Conservation (phyloP, 331 rosid genomes). For the Ulmus americana region DNA sequence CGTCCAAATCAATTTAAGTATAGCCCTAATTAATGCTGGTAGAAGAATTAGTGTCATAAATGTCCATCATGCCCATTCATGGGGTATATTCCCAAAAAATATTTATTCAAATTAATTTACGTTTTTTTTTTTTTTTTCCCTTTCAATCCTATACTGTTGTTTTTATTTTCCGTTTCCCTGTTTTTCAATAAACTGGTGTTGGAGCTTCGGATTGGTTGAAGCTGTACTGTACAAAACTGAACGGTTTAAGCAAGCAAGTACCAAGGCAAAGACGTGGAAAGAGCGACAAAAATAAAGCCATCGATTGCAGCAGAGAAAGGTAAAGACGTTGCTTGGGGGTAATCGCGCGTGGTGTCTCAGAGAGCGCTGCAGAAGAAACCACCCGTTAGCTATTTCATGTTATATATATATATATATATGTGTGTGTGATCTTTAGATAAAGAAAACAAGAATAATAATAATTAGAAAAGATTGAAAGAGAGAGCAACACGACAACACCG, state of each 20-base stretch:
- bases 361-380: conserved; percentile 23
- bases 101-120: too few species aligned
- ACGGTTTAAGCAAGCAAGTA: conserved; percentile 19
- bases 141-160: background rate
- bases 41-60: too few species aligned
- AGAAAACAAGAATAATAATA: background rate
- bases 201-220: conserved; percentile 9
- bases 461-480: conserved; percentile 5
- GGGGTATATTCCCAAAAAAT: too few species aligned
- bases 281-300: conserved; percentile 31
- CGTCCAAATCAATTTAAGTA: too few species aligned
- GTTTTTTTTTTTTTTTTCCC: background rate
- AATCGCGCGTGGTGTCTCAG: conserved; percentile 33
- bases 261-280: conserved; percentile 36
- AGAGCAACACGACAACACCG: conserved; percentile 30
- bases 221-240: conserved; percentile 10
- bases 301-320: conserved; percentile 42
- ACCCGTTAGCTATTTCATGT: conserved; percentile 20
- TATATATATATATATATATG: too few species aligned
- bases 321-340: conserved; percentile 24
- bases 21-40: too few species aligned
- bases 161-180: background rate
- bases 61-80: too few species aligned
- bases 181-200: background rate
- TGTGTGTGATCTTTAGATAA: conserved; percentile 2